Base-by-base conservation (phyloP, 768 basidiomycete species). In the Boletus subcaerulescens region DNA sequence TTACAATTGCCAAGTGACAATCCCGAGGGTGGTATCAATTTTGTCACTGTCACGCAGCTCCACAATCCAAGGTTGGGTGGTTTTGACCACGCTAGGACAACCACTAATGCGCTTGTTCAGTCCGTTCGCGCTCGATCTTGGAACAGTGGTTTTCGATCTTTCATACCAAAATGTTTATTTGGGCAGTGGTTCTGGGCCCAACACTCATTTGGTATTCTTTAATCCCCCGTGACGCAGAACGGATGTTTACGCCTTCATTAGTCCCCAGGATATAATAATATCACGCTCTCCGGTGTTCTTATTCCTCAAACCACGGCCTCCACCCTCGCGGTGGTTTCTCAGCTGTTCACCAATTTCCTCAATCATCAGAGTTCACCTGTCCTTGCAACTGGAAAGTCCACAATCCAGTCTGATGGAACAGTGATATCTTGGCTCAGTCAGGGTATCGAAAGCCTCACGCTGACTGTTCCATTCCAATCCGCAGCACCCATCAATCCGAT, bases 261-360 rank as follows among this genome's bases (percentile, higher is more conserved):
- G 84, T 64, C 62, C 11, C 80, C 80, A 8, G 83, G 83, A 15
- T 57, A 67, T 18, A 89, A 88, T 64, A 73, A 75, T 40, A 81
- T 89, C 56, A 79, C 79, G 3, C 77, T 90, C 50, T 69, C 62
- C 13, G 88, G 88, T 13, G 71, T 74, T 22, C 74, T 90, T 39
- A 61, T 83, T 40, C 79, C 75, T 5, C 85, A 89, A 52, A 77
- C 75, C 13, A 71, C 71, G 22, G 55, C 77, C 11, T 64, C 69
- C 7, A 71, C 78, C 43, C 76, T 89, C 39, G 73, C 68, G 4
- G 60, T 64, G n/a, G 72, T 88, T 45, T 85, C 85, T 8, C 65
- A 80, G 50, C 72, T 90, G 40, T 90, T 90, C 68, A 87, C 85
- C 15, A 80, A 81, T 45, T 89, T 87, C 64, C 72, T 91, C 58